Conservation (phyloP, 495 filamentous ascomycete genomes). For the Lasiosphaeriaceae sp. region DNA sequence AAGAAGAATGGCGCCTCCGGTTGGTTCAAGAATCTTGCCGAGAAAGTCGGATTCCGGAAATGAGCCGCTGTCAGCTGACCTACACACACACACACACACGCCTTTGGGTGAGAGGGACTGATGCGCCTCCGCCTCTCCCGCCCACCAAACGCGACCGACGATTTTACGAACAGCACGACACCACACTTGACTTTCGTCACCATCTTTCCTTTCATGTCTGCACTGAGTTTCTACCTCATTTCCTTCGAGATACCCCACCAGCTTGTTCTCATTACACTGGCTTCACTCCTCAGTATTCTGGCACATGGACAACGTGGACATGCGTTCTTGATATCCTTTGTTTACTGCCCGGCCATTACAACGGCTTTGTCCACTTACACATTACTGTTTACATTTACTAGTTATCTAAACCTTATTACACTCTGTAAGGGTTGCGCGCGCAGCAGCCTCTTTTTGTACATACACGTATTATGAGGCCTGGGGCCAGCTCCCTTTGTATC, state of each 20-base stretch:
- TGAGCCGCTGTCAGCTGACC: background rate
- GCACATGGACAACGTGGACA: background rate
- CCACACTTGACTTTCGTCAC: background rate
- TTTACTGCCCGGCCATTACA: background rate
- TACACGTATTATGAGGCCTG: background rate
- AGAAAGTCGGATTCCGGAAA: slow-evolving; percentile 40
- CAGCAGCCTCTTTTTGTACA: slow-evolving; percentile 8
- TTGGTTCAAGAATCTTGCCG: slow-evolving; percentile 42
- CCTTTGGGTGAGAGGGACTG: background rate
- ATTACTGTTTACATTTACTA: slow-evolving; percentile 11
- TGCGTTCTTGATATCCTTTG: background rate
- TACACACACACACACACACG: no score
- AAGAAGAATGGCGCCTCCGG: slow-evolving; percentile 35
- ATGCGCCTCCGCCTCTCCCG: background rate
- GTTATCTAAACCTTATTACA: slow-evolving; percentile 11
- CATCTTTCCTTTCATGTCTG: background rate
- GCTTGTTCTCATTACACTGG: background rate
- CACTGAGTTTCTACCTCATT: slow-evolving; percentile 7
- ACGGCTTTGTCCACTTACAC: background rate
- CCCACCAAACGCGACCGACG: background rate
- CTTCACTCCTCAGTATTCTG: background rate
- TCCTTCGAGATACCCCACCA: background rate
- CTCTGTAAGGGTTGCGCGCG: background rate
- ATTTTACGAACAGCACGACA: background rate
- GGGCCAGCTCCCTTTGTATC: background rate